Evolutionary conservation across 2,329 filamentous ascomycete species (phyloP), one percentile per base, ranked within the genome.

Genomic region (Sphaerulina vaccinii): DNA sequence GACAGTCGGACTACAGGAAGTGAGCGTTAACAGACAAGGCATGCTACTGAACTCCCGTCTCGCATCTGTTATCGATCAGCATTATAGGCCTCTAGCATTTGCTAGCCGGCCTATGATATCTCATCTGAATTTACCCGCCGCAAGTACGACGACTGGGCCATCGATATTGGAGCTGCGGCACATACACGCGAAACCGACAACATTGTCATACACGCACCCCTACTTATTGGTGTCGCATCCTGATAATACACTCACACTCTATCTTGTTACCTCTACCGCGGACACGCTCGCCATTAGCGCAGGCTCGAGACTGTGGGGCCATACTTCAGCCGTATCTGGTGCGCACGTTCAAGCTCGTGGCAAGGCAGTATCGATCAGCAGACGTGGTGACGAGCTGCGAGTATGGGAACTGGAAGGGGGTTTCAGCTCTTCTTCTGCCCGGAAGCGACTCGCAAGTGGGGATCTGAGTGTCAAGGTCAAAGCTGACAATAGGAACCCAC

Each of bases 1-100:
- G 88, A 90, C 87, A 6, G 80, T 96, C 13, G 91, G 90, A 2
- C 82, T 97, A n/a, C 92, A 97, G 68, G 92, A 96, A 68, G 75
- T 96, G 37, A 84, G 86, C 52, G 78, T 95, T n/a, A 58, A 58
- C 7, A 71, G 70, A 27, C 67, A 71, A 40, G 79, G 80, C 5
- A 71, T 70, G 11, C 67, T 81, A 0, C 61, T 76, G 1, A 70
- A 73, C 29, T 80, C 78, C 2, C 74, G 78, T 5, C 61, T 80
- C 3, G 71, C 78, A 13, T 76, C 75, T 2, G 76, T 78, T n/a
- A 69, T 77, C 15, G 72, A 76, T 16, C 70, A 74, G 46, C 72
- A 74, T 22, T 78, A 75, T 39, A 73, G 74, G 1, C 69, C 64
- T 56, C 68, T 62, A 44, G 74, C 54, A 52, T 72, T 68, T 52